Evolutionary conservation across 1,284 basidiomycete genomes (phyloP), one percentile per base, ranked within the genome.

Genomic region (Inonotus hispidus): DNA sequence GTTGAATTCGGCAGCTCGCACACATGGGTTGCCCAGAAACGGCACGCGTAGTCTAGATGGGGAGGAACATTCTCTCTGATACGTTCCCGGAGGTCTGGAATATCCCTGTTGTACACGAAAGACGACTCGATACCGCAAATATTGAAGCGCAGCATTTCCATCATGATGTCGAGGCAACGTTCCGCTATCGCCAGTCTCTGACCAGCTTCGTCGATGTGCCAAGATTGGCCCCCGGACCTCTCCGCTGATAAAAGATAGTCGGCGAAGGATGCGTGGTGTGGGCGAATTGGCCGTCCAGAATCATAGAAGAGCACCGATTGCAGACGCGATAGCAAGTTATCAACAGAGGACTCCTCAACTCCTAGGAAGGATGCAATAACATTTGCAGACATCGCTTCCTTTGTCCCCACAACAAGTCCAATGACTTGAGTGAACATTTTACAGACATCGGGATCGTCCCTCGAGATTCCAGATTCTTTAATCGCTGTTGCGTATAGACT

Each of bases 111-210:
- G 23, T 35, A 25, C 2, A 55, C 13, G 21, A 21, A 29, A 2
- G 58, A 57, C 23, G 58, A 14, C 29, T 43, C 50, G n/a, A 60
- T 19, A 4, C 41, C 19, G 50, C 58, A 53, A n/a, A 60, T 60
- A 35, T 60, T 60, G 50, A 60, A 39, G n/a, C n/a, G 23, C 16
- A 55, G 53, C 23, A 3, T 6, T 8, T 35, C 37, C 14, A 4
- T 39, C 53, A 55, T 55, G 14, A 45, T 45, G 5, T 16, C 21
- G 13, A 45, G 13, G 13, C 41, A 45, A n/a, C 41, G 14, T 21
- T n/a, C 14, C 4, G 41, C 41, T n/a, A 45, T 45, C 3, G 3
- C 3, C 14, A 16, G 4, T 14, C 41, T 45, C 21, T 45, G 41
- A 45, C 4, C 21, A 14, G 3, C 21, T 16, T 16, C 41, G 14